phyloP scores from a whole-genome alignment of 495 filamentous ascomycete genomes.

The Penicillium arizonense region DNA sequence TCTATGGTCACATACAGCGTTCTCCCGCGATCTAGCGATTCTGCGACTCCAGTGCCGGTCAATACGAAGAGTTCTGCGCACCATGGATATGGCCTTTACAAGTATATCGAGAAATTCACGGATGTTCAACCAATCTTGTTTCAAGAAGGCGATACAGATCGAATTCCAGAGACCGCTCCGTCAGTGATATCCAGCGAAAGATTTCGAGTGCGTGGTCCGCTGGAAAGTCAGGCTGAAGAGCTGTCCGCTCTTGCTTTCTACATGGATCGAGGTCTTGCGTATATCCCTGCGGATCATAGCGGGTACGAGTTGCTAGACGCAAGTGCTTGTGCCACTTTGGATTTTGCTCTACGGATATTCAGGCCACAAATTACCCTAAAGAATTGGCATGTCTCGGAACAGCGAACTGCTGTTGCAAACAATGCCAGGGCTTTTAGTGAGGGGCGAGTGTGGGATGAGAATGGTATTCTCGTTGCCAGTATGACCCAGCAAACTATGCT shows the following conservation, averaged over 20 bases:
- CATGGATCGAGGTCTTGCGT: conserved; percentile 17
- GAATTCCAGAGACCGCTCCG: too few species aligned
- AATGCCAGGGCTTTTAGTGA: conserved; percentile 18
- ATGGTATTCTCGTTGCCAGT: conserved; percentile 13
- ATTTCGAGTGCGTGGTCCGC: conserved; percentile 5
- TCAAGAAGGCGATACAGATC: too few species aligned
- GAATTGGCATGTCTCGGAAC: conserved; percentile 12
- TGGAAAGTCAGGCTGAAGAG: conserved; percentile 11
- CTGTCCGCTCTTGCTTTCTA: conserved; percentile 19
- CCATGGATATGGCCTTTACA: too few species aligned
- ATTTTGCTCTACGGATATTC: conserved; percentile 16
- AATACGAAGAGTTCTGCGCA: too few species aligned
- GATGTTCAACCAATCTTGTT: too few species aligned
- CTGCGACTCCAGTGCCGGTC: too few species aligned
- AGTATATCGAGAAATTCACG: too few species aligned
- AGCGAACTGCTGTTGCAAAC: conserved; percentile 10
- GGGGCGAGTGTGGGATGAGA: conserved; percentile 5
- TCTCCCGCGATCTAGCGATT: too few species aligned
- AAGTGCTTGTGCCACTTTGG: conserved; percentile 16
- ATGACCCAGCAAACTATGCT: conserved; percentile 20
- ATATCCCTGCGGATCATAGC: conserved; percentile 14
- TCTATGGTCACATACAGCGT: too few species aligned
- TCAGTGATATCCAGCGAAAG: neutral
- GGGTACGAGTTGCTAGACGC: conserved; percentile 11
- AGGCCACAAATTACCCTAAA: conserved; percentile 4